These are phyloP conservation scores for Capsicum pubescens DNA, from an alignment of 257 asterid genomes.

Conservation along the genomic window DNA sequence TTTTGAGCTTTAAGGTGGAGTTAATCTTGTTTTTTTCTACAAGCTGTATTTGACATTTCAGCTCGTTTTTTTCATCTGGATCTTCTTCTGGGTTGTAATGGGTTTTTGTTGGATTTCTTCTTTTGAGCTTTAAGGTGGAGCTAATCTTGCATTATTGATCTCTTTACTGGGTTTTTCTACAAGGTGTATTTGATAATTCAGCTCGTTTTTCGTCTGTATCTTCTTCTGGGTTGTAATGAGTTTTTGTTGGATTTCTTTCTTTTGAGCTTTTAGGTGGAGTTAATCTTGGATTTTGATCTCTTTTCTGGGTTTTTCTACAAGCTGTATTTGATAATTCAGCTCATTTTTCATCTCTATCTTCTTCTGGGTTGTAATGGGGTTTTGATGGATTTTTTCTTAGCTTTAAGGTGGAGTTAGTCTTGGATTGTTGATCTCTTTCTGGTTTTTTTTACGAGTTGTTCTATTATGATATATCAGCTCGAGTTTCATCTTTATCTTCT, in stretches of 20 bases:
- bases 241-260: too few relatives aligned
- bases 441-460: neutral
- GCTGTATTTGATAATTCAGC: neutral
- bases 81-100: too few relatives aligned
- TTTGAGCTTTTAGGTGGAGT: too few relatives aligned
- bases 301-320: slow-evolving; percentile 23
- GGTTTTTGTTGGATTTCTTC: neutral
- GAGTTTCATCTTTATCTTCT: neutral
- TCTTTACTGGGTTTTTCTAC: neutral
- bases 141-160: slow-evolving; percentile 14
- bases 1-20: neutral
- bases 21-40: neutral
- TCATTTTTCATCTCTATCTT: neutral
- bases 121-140: neutral
- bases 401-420: slow-evolving; percentile 16
- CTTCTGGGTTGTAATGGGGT: neutral
- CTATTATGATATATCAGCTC: too few relatives aligned
- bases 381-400: neutral
- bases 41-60: too few relatives aligned
- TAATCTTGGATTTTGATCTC: neutral
- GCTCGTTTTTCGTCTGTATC: neutral
- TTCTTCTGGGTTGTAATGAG: too few relatives aligned
- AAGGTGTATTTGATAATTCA: neutral
- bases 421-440: slow-evolving; percentile 1
- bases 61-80: too few relatives aligned